These are phyloP conservation scores for Thraustotheca clavata DNA, from an alignment of 352 stramenopile genomes.

Conservation along the genomic window DNA sequence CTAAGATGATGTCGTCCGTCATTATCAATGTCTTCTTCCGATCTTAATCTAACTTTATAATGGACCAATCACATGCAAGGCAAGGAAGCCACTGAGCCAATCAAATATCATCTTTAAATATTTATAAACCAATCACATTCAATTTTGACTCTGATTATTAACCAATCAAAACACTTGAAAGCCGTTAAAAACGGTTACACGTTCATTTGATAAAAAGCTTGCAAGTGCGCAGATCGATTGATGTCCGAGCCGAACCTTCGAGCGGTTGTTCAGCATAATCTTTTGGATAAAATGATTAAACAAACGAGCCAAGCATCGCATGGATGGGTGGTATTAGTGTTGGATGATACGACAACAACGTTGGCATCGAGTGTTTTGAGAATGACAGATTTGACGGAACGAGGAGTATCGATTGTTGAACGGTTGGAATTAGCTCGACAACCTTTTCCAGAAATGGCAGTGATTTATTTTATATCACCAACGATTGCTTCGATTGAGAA, in stretches of 20 bases:
- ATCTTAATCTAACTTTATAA: no score
- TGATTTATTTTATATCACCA: constrained; percentile 92
- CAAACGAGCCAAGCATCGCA: constrained; percentile 63
- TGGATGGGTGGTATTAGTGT: constrained; percentile 89
- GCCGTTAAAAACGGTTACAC: neutral
- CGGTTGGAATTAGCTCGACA: constrained; percentile 92
- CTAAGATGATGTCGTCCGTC: neutral
- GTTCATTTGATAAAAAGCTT: neutral
- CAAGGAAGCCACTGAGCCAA: no score
- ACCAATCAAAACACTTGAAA: neutral
- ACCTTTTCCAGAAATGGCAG: constrained; percentile 94
- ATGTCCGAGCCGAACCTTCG: constrained; percentile 38
- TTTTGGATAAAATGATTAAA: constrained; percentile 77
- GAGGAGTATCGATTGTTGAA: constrained; percentile 94
- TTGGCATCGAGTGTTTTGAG: constrained; percentile 92
- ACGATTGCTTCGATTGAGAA: constrained; percentile 74
- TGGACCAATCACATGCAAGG: no score
- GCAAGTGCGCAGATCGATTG: neutral
- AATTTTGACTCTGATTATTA: neutral
- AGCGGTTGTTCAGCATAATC: constrained; percentile 70
- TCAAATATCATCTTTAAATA: neutral
- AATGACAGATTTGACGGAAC: constrained; percentile 99
- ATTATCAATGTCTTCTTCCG: neutral
- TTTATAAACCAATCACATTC: neutral
- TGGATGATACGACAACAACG: constrained; percentile 90